A percentile compares a stretch with the other conserved stretches of the same genome.
Evolutionary conservation across 768 basidiomycete species (phyloP).

Genomic region (Hygrocybe punicea): DNA sequence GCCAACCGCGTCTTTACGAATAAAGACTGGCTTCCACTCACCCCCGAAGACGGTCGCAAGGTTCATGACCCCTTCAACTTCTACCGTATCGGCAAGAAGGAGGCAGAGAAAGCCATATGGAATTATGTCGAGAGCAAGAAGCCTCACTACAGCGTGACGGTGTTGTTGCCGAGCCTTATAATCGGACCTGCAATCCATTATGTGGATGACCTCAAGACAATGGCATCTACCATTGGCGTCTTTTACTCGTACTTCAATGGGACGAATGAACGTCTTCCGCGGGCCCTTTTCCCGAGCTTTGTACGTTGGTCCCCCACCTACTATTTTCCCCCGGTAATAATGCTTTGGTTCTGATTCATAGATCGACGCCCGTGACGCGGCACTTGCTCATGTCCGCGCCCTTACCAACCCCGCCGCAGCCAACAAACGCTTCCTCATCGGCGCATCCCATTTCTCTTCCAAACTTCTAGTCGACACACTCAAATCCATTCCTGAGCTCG

Average conservation of each 20-base stretch:
- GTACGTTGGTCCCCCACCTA: background rate
- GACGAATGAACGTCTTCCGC: background rate
- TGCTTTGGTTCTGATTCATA: background rate
- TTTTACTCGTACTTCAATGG: background rate
- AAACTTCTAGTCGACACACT: background rate
- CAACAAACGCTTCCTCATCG: constrained; percentile 3
- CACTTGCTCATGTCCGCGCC: background rate
- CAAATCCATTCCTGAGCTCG: background rate
- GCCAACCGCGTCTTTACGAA: background rate
- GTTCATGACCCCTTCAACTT: background rate
- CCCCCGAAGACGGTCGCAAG: background rate
- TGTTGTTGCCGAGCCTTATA: background rate
- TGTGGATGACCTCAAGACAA: background rate
- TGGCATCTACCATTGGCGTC: background rate
- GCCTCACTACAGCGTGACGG: background rate
- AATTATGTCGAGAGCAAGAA: background rate
- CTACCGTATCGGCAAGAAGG: background rate
- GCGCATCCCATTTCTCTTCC: background rate
- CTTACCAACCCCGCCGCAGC: background rate
- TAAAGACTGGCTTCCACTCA: background rate
- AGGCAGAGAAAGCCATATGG: background rate
- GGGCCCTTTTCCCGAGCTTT: background rate
- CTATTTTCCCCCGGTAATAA: background rate
- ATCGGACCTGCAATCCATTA: background rate
- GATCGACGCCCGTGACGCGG: background rate